These are phyloP conservation scores for Pichia sp. DNA, from an alignment of 1,139 yeast genomes.

Conservation along the genomic window DNA sequence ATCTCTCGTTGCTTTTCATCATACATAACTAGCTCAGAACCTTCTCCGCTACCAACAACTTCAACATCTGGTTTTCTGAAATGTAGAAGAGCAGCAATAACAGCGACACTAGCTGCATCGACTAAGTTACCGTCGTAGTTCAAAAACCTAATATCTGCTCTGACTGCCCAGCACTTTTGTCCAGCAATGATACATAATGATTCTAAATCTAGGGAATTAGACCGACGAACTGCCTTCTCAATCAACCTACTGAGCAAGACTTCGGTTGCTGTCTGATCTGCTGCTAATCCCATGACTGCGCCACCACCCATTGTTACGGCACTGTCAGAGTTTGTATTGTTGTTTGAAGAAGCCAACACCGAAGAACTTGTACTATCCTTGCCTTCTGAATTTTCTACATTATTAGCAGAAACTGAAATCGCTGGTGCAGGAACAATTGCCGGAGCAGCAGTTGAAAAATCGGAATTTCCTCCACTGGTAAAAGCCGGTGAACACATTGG, in stretches of 20 bases:
- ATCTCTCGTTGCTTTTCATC: constrained; percentile 78
- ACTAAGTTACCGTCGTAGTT: constrained; percentile 90
- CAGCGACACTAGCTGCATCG: constrained; percentile 88
- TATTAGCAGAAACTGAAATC: constrained; percentile 9
- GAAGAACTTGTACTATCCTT: neutral
- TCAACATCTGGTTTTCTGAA: constrained; percentile 81
- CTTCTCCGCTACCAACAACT: constrained; percentile 52
- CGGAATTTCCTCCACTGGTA: constrained; percentile 52
- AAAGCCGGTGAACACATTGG: constrained; percentile 87
- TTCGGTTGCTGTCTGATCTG: constrained; percentile 65
- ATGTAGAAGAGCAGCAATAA: constrained; percentile 79
- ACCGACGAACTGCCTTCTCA: constrained; percentile 86
- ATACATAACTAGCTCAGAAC: constrained; percentile 52
- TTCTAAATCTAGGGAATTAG: constrained; percentile 87
- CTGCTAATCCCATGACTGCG: constrained; percentile 19
- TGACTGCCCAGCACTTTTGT: constrained; percentile 79
- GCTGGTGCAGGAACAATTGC: constrained; percentile 17
- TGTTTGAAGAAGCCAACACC: neutral
- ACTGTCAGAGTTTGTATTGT: neutral
- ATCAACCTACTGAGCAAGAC: constrained; percentile 71
- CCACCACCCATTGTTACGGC: constrained; percentile 17
- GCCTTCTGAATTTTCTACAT: neutral
- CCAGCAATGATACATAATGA: constrained; percentile 90
- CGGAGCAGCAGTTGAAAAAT: constrained; percentile 17
- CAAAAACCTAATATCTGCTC: constrained; percentile 85